phyloP scores from a whole-genome alignment of 306 rosid species.

The Begonia fuchsioides region DNA sequence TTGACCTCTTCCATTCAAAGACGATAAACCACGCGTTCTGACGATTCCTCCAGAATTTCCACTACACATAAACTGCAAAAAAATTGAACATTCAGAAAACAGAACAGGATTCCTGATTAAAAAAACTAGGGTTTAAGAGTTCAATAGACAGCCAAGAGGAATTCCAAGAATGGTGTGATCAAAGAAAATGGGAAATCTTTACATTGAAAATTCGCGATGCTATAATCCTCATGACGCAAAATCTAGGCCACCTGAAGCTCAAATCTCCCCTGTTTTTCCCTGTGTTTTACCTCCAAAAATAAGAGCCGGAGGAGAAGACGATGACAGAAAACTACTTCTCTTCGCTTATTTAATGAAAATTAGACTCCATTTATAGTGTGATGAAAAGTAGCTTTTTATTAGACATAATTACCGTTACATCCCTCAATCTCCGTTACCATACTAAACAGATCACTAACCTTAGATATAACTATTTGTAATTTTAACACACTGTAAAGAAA shows the following conservation, averaged over 20 bases:
- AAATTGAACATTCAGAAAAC: neutral
- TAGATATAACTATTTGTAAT: too few species aligned
- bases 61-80: slow-evolving; percentile 41
- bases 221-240: slow-evolving; percentile 37
- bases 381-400: too few species aligned
- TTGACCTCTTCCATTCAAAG: slow-evolving; percentile 35
- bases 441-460: too few species aligned
- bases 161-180: too few species aligned
- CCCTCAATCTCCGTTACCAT: too few species aligned
- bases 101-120: neutral
- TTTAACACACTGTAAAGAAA: too few species aligned
- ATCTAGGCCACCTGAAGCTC: slow-evolving; percentile 1
- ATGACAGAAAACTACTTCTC: neutral
- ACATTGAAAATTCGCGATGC: slow-evolving; percentile 38
- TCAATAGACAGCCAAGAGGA: too few species aligned
- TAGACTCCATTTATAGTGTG: too few species aligned
- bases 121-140: neutral
- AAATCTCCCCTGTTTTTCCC: neutral
- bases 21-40: slow-evolving; percentile 40
- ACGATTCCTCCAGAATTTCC: slow-evolving; percentile 21
- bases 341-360: too few species aligned
- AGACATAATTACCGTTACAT: too few species aligned
- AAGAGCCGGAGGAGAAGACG: neutral
- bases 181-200: slow-evolving; percentile 3
- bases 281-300: neutral